Conservation (phyloP, 805 yeast genomes). For the Candida krabiensis region DNA sequence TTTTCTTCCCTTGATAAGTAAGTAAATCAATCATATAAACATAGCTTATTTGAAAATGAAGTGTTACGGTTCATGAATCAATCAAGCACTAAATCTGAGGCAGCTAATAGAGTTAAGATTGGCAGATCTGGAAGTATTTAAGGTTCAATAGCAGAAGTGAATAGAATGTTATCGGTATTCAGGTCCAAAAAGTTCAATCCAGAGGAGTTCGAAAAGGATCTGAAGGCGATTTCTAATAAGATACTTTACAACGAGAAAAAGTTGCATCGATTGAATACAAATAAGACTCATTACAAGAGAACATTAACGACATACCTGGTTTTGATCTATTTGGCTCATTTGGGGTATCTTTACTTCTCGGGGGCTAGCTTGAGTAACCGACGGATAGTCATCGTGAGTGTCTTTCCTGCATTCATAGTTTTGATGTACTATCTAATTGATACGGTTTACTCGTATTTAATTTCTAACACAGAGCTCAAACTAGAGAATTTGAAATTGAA, state of each 20-base stretch:
- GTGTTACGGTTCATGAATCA: too few species aligned
- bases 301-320: slow-evolving; percentile 19
- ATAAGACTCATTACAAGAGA: slow-evolving; percentile 17
- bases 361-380: slow-evolving; percentile 1
- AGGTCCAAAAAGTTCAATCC: slow-evolving; percentile 40
- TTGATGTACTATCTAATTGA: slow-evolving; percentile 14
- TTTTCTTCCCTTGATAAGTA: too few species aligned
- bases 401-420: slow-evolving; percentile 17
- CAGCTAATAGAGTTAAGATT: too few species aligned
- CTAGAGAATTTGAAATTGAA: slow-evolving; percentile 30
- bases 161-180: slow-evolving; percentile 25
- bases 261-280: slow-evolving; percentile 15
- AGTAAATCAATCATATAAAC: too few species aligned
- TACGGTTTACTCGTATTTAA: slow-evolving; percentile 20
- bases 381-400: slow-evolving; percentile 3
- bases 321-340: slow-evolving; percentile 23
- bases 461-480: slow-evolving; percentile 21
- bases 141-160: too few species aligned
- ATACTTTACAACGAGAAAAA: slow-evolving; percentile 31
- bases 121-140: too few species aligned
- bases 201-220: slow-evolving; percentile 42
- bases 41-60: too few species aligned
- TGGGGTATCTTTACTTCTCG: slow-evolving; percentile 22
- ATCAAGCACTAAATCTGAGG: too few species aligned
- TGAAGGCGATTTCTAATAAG: slow-evolving; percentile 37